These are phyloP conservation scores for Saccharomyces hybrid DNA, from an alignment of 1,139 yeast species.

Conservation along the genomic window DNA sequence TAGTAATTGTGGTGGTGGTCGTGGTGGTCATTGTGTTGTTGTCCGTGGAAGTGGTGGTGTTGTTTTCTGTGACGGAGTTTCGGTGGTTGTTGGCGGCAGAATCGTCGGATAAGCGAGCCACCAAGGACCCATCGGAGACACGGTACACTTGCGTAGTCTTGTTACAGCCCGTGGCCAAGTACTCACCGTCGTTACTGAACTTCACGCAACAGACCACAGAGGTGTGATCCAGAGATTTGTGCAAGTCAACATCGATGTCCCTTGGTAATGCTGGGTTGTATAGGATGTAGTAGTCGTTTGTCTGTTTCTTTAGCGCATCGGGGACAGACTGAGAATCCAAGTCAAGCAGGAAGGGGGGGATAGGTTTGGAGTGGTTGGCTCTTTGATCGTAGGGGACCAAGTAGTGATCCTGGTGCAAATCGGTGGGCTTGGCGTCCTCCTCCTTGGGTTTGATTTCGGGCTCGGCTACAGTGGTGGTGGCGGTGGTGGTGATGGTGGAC, in stretches of 20 bases:
- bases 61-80: not conserved
- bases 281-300: constrained; percentile 79
- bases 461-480: not conserved
- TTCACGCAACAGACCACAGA: constrained; percentile 96
- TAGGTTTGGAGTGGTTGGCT: constrained; percentile 60
- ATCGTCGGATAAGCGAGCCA: constrained; percentile 84
- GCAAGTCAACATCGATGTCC: constrained; percentile 73
- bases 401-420: constrained; percentile 25
- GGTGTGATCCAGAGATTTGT: constrained; percentile 84
- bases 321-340: constrained; percentile 74
- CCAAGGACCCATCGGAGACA: constrained; percentile 84
- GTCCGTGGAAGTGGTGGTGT: not conserved
- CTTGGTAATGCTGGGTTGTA: constrained; percentile 83
- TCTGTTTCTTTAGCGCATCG: constrained; percentile 73
- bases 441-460: constrained; percentile 8
- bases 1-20: not conserved
- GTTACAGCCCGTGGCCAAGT: constrained; percentile 94
- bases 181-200: constrained; percentile 86
- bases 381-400: constrained; percentile 37
- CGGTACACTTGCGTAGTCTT: constrained; percentile 91
- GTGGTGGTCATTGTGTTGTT: not conserved
- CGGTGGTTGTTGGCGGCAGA: constrained; percentile 32
- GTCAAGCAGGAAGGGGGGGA: constrained; percentile 76
- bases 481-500: not conserved
- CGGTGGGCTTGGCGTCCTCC: constrained; percentile 24